Conservation (phyloP, 2,329 filamentous ascomycete genomes). For the Hymenoscyphus infarciens region DNA sequence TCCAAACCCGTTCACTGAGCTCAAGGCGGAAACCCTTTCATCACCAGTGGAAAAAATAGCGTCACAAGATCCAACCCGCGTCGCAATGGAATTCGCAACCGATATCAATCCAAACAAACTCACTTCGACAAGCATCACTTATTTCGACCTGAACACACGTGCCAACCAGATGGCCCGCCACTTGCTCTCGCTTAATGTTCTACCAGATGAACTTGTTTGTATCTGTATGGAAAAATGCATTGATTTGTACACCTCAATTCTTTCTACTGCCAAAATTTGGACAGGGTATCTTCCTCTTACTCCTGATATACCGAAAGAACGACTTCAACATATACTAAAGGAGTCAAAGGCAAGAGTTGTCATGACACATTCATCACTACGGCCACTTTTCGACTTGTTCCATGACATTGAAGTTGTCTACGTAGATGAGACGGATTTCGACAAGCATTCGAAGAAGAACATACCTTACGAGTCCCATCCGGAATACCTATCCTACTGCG, state of each 20-base stretch:
- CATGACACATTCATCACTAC: slow-evolving; percentile 39
- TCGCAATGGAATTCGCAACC: slow-evolving; percentile 63
- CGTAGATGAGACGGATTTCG: slow-evolving; percentile 32
- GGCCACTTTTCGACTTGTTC: slow-evolving; percentile 20
- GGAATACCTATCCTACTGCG: slow-evolving; percentile 61
- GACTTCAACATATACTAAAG: slow-evolving; percentile 58
- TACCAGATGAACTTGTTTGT: slow-evolving; percentile 58
- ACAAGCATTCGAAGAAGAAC: slow-evolving; percentile 19
- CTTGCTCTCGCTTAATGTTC: slow-evolving; percentile 46
- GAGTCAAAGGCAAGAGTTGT: slow-evolving; percentile 53
- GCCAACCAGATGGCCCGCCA: slow-evolving; percentile 62
- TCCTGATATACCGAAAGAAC: slow-evolving; percentile 62
- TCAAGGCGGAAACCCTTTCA: slow-evolving; percentile 25
- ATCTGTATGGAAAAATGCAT: slow-evolving; percentile 76
- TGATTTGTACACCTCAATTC: slow-evolving; percentile 67
- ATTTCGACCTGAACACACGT: slow-evolving; percentile 56
- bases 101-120: slow-evolving; percentile 40
- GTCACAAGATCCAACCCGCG: slow-evolving; percentile 43
- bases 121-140: slow-evolving; percentile 52
- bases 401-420: slow-evolving; percentile 26
- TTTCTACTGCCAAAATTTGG: slow-evolving; percentile 71
- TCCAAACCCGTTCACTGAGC: slow-evolving; percentile 12
- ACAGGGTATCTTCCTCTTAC: slow-evolving; percentile 78
- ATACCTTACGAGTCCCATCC: slow-evolving; percentile 16
- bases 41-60: slow-evolving; percentile 33